Base-by-base conservation (phyloP, 345 rosid species). In the Balakata baccata region DNA sequence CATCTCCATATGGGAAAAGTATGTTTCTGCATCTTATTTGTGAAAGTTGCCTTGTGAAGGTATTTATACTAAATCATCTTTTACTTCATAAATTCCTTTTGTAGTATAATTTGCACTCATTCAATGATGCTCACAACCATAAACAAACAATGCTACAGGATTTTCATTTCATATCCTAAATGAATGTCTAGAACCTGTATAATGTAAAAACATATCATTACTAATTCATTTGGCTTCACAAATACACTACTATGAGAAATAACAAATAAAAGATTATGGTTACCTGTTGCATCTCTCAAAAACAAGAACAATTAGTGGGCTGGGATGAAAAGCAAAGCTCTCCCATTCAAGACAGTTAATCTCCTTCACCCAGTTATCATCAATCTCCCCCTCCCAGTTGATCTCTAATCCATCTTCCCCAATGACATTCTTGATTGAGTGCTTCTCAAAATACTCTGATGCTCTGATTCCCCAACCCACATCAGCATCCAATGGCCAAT, bases 381-480 rank as follows among this genome's bases (percentile, higher is more conserved):
- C 95, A 20, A 86, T 77, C 85, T 92, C 97, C 11, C 92, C 93
- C 87, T 92, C 98, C 98, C 95, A 92, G 66, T 92, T 93, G 67
- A 94, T 90, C 84, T 82, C 88, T 25, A 68, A 59, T 47, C 97
- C 98, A 20, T 88, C 98, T 75, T 94, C 97, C 17, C 91, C 95
- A 41, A 85, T 87, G 38, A 92, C 88, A 81, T 92, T 94, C 87
- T 80, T 90, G 72, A 94, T 90, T 0, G 95, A 72, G 58, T 94
- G 90, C 74, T 87, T 72, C 82, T 94, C 95, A 81, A 94, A 92
- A 84, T 90, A 94, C 82, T 92, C 93, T 0, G 97, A 94, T 51
- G 97, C 96, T 77, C 91, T 84, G 8, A 88, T 84, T 67, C 98
- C 98, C 98, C 97, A 92, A 14, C 98, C 98, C 37, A 92, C 88